Evolutionary conservation across 1,139 yeast species (phyloP), one percentile per base, ranked within the genome.

Genomic region (Petasospora rhodanensis): DNA sequence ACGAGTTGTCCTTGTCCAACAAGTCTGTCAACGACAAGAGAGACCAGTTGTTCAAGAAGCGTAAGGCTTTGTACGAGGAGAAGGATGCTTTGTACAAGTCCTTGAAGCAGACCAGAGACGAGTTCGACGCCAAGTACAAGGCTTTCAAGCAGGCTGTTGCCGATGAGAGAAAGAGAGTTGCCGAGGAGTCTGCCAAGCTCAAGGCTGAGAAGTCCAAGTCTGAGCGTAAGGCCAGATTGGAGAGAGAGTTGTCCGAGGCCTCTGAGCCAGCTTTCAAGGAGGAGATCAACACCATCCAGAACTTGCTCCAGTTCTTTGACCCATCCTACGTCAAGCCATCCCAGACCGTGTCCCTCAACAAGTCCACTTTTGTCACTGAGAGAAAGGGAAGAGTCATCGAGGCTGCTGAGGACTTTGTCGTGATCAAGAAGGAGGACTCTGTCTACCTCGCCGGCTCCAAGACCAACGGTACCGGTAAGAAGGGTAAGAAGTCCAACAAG

Each of bases 181-280:
- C 76, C 40, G 81, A 78, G 50, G 89, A 78, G 62, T 64, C 70
- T 62, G 67, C 80, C 60, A 52, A 68, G 58, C 62, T 68, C 55
- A 64, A 69, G 58, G 60, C 66, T 45, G 63, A 73, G 47, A 76
- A 79, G 57, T 80, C 77, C 59, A 70, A 72, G 55, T 69, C 71
- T 40, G 79, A 70, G 56, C 71, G 72, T 50, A 69, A 76, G 60
- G 76, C 76, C 44, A 69, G 72, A 55, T 79, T 91, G 46, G 86
- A 83, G 53, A 66, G 69, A 45, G 72, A 73, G 52, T 68, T 79
- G 59, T 66, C 71, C 37, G 75, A 72, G 42, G 87, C 87, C 35
- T 82, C 89, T 22, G 68, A 70, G 51, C 96, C 97, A 27, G 97
- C 96, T 24, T 89, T 83, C 65, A 76, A 80, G 42, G 64, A 64